phyloP scores from a whole-genome alignment of 1,284 basidiomycete genomes.

The Pseudozyma thailandica region DNA sequence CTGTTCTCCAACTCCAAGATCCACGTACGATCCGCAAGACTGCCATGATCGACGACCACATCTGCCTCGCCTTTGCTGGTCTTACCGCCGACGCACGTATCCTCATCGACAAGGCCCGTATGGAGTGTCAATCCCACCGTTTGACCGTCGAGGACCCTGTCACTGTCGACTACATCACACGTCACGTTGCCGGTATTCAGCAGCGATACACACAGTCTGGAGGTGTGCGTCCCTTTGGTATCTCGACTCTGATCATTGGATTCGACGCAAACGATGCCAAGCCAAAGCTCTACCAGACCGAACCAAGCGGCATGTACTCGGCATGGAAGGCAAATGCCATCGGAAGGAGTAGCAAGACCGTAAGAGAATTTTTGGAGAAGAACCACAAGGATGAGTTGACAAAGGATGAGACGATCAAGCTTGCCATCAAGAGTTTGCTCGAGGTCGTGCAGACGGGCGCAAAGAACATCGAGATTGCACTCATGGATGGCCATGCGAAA shows the following conservation, averaged over 20 bases:
- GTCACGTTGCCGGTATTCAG: conserved; percentile 96
- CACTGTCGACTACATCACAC: conserved; percentile 97
- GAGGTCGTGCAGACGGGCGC: conserved; percentile 99
- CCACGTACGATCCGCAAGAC: conserved; percentile 97
- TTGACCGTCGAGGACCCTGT: conserved; percentile 98
- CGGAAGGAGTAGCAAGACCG: conserved; percentile 96
- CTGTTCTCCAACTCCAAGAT: conserved; percentile 95
- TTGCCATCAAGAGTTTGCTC: conserved; percentile 93
- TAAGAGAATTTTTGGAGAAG: conserved; percentile 98
- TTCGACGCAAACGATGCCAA: conserved; percentile 92
- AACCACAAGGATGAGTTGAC: conserved; percentile 92
- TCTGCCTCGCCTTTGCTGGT: conserved; percentile 97
- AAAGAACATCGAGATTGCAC: conserved; percentile 74
- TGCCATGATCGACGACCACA: conserved; percentile 97
- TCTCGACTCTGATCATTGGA: conserved; percentile 94
- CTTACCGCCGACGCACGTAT: conserved; percentile 97
- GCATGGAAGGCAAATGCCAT: conserved; percentile 99
- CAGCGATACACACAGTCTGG: conserved; percentile 99
- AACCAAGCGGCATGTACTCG: conserved; percentile 94
- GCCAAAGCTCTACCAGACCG: conserved; percentile 94
- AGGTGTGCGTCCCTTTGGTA: conserved; percentile 97
- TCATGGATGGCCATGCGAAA: conserved; percentile 63
- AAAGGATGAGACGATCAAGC: conserved; percentile 89
- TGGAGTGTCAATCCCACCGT: conserved; percentile 97
- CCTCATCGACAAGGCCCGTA: conserved; percentile 95